Percentiles rank a stretch among this genome's conserved stretches.
These are phyloP conservation scores for Penicillium sp. DNA, from an alignment of 2,329 filamentous ascomycete genomes.

Conservation along the genomic window DNA sequence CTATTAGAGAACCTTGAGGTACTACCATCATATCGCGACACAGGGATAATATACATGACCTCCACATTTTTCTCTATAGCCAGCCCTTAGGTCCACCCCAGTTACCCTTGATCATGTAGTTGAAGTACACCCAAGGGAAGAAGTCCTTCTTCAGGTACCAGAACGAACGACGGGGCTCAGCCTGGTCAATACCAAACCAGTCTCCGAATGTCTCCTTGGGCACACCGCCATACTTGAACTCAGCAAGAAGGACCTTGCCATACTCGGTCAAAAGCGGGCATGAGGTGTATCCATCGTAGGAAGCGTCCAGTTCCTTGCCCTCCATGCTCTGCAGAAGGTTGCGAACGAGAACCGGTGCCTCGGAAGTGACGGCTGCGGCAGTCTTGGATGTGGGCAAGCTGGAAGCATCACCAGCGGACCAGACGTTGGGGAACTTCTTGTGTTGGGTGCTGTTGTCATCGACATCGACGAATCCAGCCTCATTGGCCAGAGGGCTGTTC, in stretches of 20 bases:
- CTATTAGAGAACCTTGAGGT: not conserved
- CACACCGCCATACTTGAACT: conserved; percentile 64
- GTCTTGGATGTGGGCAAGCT: conserved; percentile 60
- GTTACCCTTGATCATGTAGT: conserved; percentile 60
- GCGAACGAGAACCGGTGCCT: conserved; percentile 53
- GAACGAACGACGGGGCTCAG: conserved; percentile 55
- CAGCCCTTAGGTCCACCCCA: conserved; percentile 63
- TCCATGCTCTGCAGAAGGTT: conserved; percentile 51
- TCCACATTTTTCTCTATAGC: conserved; percentile 12
- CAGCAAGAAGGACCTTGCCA: conserved; percentile 62
- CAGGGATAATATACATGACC: conserved; percentile 4
- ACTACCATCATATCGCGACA: not conserved
- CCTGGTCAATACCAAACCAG: conserved; percentile 59
- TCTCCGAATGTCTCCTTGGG: conserved; percentile 63
- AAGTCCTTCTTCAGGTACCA: conserved; percentile 67
- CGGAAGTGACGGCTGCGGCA: conserved; percentile 53
- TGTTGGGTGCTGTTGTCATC: conserved; percentile 55
- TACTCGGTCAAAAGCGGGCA: conserved; percentile 58
- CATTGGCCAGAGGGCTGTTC: conserved; percentile 55
- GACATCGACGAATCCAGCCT: conserved; percentile 59
- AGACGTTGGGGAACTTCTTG: conserved; percentile 57
- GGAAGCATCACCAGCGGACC: conserved; percentile 61
- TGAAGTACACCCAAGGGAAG: conserved; percentile 66
- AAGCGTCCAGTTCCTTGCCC: conserved; percentile 46
- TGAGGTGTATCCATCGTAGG: conserved; percentile 58